Base-by-base conservation (phyloP, 208 protist species). In the Acanthamoeba divionensis region DNA sequence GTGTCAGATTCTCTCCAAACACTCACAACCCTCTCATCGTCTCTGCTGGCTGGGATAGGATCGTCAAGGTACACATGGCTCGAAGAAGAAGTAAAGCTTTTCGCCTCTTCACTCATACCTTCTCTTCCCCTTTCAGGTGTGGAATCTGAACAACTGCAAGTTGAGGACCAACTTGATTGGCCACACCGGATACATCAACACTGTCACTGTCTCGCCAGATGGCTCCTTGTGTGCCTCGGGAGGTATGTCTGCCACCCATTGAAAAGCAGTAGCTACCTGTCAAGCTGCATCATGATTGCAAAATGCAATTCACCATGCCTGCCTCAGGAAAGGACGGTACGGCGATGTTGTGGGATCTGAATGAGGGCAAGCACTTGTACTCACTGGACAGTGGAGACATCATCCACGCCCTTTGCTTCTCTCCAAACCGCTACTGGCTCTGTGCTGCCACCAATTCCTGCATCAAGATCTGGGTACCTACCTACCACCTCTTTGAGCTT, bases 361-460 rank as follows among this genome's bases (percentile, higher is more conserved):
- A 95, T 83, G 96, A 97, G 90, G 98, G 98, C 90, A 97, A 99
- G 94, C 94, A 98, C 90, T 96, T 99, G 33, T 99, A 97, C 94
- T 96, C 96, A 57, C 96, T 99, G 89, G 96, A 98, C 45, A 97
- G 97, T 66, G 90, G 93, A 62, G 92, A 96, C 65, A 91, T 91
- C 80, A 98, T 98, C 95, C 96, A 99, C 95, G 95, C 98, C 90
- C 96, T 99, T 65, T 92, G 93, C 94, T 99, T 99, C 97, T 98
- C 96, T 54, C 98, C 99, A 69, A 99, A 97, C 97, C 96, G 98
- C 90, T 99, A 99, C 95, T 99, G 98, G 98, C 97, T 99, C 90
- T 99, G 97, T 94, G 98, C 98, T 63, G 98, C 98, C 52, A 98
- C 98, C 71, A 95, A 97, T 33, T 92, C 94, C 90, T 83, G 83